These are phyloP conservation scores for Microcos paniculata DNA, from an alignment of 345 rosid species.

Conservation along the genomic window DNA sequence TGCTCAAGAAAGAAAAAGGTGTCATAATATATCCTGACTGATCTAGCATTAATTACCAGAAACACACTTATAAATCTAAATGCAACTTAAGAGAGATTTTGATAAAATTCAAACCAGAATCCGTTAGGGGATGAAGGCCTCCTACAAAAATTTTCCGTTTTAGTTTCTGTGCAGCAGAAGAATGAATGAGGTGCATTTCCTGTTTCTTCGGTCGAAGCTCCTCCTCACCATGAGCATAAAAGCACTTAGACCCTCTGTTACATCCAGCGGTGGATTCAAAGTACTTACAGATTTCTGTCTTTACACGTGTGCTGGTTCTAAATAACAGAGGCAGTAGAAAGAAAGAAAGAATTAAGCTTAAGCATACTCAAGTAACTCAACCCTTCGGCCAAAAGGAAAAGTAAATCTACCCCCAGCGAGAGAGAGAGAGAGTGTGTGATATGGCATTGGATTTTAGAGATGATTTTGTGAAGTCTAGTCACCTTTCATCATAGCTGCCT, in stretches of 20 bases:
- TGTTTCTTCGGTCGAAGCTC: conserved; percentile 35
- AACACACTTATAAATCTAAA: neutral
- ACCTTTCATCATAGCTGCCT: conserved; percentile 35
- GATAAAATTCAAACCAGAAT: conserved; percentile 47
- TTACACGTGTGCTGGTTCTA: conserved; percentile 30
- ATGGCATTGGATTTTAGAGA: neutral
- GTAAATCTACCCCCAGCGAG: too few species aligned
- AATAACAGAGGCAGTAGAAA: conserved; percentile 12
- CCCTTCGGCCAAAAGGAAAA: neutral
- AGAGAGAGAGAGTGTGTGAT: neutral
- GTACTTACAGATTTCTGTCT: conserved; percentile 44
- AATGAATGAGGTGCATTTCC: conserved; percentile 23
- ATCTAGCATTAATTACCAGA: neutral
- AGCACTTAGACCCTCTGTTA: conserved; percentile 47
- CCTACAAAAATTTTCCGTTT: conserved; percentile 52
- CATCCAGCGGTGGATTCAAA: conserved; percentile 46
- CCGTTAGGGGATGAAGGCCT: conserved; percentile 47
- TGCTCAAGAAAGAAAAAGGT: conserved; percentile 26
- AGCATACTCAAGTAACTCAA: neutral
- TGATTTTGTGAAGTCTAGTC: conserved; percentile 8
- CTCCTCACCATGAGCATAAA: conserved; percentile 44
- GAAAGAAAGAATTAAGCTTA: conserved; percentile 10
- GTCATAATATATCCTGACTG: neutral
- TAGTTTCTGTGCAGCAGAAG: conserved; percentile 12
- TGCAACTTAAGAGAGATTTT: neutral